phyloP scores from a whole-genome alignment of 1,284 basidiomycete species.

The Tetrapyrgos nigripes region DNA sequence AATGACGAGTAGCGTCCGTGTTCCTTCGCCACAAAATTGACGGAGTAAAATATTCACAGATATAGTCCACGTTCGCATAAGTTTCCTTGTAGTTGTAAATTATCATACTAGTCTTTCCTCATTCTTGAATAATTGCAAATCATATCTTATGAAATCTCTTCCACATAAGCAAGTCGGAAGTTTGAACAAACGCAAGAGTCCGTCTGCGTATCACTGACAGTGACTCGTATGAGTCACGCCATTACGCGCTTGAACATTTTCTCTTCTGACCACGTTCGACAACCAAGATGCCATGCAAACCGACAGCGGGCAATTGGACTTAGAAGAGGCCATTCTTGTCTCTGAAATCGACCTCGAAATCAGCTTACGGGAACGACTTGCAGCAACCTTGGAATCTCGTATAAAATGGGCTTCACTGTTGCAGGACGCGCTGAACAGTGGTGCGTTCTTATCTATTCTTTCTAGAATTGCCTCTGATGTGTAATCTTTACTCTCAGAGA shows the following conservation, averaged over 20 bases:
- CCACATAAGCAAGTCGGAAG: too few relatives aligned
- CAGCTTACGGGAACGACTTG: constrained; percentile 59
- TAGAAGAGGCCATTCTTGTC: constrained; percentile 8
- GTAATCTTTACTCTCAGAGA: constrained; percentile 3
- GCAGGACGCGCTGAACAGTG: constrained; percentile 54
- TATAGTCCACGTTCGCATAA: too few relatives aligned
- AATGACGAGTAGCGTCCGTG: constrained; percentile 83
- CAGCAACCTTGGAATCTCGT: constrained; percentile 61
- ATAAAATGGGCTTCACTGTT: constrained; percentile 70
- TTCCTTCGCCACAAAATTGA: too few relatives aligned
- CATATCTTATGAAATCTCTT: too few relatives aligned
- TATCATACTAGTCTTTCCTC: too few relatives aligned
- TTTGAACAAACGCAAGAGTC: too few relatives aligned
- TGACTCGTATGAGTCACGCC: neutral
- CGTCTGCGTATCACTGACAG: too few relatives aligned
- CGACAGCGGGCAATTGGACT: constrained; percentile 1
- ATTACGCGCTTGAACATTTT: neutral
- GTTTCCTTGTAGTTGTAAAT: too few relatives aligned
- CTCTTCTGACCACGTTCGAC: too few relatives aligned
- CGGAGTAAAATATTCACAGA: too few relatives aligned
- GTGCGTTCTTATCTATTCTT: constrained; percentile 20
- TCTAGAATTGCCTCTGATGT: constrained; percentile 2
- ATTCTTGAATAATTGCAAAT: too few relatives aligned
- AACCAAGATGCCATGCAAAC: neutral
- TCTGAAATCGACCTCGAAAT: constrained; percentile 71